Evolutionary conservation across 352 stramenopile genomes (phyloP), one percentile per base, ranked within the genome.

Genomic region (Phytophthora cryptogea): DNA sequence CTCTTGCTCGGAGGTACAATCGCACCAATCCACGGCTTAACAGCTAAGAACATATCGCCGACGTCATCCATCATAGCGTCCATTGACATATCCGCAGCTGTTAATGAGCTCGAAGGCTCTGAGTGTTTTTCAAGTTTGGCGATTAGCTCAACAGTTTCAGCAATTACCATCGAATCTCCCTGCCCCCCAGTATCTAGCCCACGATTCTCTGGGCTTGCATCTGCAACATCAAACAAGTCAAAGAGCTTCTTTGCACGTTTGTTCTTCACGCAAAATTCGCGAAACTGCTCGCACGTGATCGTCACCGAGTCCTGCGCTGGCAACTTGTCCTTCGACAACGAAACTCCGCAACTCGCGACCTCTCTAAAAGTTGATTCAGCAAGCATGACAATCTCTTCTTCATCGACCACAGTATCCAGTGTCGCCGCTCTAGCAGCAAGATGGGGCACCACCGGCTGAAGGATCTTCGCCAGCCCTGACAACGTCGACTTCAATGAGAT

Each of bases 401-500:
- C 86, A 41, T 92, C 72, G 1, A 88, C 47, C 2, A 48, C 56
- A 17, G 42, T 33, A 37, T 48, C 39, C 13, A 36, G 10, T 48
- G 4, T 59, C 16, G 20, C 35, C 16, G 28, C 4, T 28, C n/a
- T 44, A 20, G 60, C 66, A 14, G 16, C 32, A 27, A 53, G 16
- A 6, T 31, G 51, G 0, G 50, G 30, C 0, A 56, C 56, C 9
- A 59, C 53, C 13, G 67, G 55, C 40, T 70, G 71, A n/a, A 95
- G 45, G 27, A 93, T 83, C 46, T 92, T 90, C 8, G 64, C 47
- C 23, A 95, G 65, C 7, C 86, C 86, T 8, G 74, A 63, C 30
- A 95, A 60, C 13, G 86, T 93, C 37, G 86, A 95, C 67, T 95
- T 95, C 31, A 95, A 70, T 16, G 86, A 93, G 52, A 95, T 92